phyloP scores from a whole-genome alignment of 176 grass and related monocot genomes.

The Triticum urartu region DNA sequence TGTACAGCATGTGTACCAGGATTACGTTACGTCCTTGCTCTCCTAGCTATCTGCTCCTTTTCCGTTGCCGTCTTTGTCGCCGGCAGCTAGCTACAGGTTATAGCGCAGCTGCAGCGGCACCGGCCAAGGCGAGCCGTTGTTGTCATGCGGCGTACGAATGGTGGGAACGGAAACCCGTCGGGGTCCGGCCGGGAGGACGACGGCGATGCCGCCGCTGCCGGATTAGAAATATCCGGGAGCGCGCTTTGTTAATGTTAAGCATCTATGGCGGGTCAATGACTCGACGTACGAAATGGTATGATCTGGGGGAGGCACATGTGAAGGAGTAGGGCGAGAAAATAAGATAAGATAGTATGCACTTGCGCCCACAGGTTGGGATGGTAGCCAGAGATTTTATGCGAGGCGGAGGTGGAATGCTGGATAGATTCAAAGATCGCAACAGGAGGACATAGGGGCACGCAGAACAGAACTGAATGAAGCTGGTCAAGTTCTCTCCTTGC shows the following conservation, averaged over 20 bases:
- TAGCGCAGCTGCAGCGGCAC: neutral
- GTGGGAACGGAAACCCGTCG: neutral
- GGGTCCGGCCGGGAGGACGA: neutral
- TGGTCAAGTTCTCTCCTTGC: neutral
- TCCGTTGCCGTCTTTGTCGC: neutral
- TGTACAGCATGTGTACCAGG: neutral
- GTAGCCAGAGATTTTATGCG: too few relatives aligned
- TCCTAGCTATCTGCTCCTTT: neutral
- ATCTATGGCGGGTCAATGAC: neutral
- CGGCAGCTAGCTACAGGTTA: neutral
- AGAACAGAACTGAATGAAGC: neutral
- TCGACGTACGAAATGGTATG: conserved; percentile 36
- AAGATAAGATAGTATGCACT: neutral
- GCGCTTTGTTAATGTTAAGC: neutral
- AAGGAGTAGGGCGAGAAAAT: neutral
- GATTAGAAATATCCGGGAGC: neutral
- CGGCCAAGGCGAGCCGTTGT: neutral
- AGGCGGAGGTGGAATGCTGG: neutral
- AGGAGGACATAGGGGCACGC: neutral
- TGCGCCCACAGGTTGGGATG: neutral
- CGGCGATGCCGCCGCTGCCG: neutral
- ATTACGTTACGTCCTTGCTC: neutral
- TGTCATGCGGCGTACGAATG: neutral
- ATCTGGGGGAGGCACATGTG: conserved; percentile 27
- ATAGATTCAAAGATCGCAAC: neutral